Evolutionary conservation across 2,329 filamentous ascomycete genomes (phyloP).

Genomic region (Cercospora sesami): DNA sequence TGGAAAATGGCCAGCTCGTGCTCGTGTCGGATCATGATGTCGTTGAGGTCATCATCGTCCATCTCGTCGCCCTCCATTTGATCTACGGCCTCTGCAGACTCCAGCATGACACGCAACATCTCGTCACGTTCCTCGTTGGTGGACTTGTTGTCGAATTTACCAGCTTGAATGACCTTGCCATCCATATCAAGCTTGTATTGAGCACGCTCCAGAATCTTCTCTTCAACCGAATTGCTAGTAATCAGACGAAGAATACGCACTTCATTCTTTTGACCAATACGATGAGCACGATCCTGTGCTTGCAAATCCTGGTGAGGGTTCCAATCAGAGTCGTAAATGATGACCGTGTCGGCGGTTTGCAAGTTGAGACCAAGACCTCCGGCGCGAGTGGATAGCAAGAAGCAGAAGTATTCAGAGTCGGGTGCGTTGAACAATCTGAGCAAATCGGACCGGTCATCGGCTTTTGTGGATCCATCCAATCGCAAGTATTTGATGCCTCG

Average conservation of each 20-base stretch:
- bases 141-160: conserved; percentile 99
- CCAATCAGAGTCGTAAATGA: conserved; percentile 99
- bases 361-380: conserved; percentile 96
- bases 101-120: conserved; percentile 88
- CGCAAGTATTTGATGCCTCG: conserved; percentile 83
- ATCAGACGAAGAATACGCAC: conserved; percentile 95
- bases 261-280: conserved; percentile 99
- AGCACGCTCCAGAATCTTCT: conserved; percentile 95
- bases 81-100: conserved; percentile 69
- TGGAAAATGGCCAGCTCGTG: conserved; percentile 77
- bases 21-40: conserved; percentile 87
- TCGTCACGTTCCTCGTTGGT: conserved; percentile 98
- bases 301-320: conserved; percentile 99
- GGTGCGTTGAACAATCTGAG: conserved; percentile 87
- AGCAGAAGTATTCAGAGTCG: conserved; percentile 91
- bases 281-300: conserved; percentile 98
- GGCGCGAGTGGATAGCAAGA: conserved; percentile 95
- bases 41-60: conserved; percentile 96
- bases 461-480: conserved; percentile 94
- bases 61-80: conserved; percentile 89
- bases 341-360: conserved; percentile 97
- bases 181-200: conserved; percentile 99
- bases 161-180: conserved; percentile 97
- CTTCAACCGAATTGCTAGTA: conserved; percentile 94
- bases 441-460: conserved; percentile 91